Evolutionary conservation across 2,329 filamentous ascomycete genomes (phyloP), one percentile per base, ranked within the genome.

Genomic region (Neocucurbitaria cava): DNA sequence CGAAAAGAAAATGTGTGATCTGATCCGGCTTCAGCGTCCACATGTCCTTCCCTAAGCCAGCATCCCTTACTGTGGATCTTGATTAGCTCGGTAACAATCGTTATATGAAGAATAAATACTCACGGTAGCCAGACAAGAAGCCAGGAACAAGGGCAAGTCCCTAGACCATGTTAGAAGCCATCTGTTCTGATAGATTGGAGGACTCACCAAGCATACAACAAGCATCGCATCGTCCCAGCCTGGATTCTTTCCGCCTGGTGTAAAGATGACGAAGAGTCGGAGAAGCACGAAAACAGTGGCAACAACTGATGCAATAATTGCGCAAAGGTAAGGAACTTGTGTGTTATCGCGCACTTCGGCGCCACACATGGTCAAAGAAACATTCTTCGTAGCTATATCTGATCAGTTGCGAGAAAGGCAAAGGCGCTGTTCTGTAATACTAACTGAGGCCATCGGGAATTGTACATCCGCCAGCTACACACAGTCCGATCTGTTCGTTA

Each of bases 11-110:
- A 1, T 66, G 66, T 18, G 76, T 80, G 39, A 85, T 77, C 23
- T 76, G 65, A 0, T 72, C 57, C 0, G 69, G 59, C 0, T 70
- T 56, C 15, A 85, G 52, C 0, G 80, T 82, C 82, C 82, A 85
- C 20, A 84, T 76, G 46, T 85, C 82, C n/a, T 68, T 75, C 3
- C 82, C 81, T 8, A 84, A 66, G 0, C 82, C 83, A 46, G 64
- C 64, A 3, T 62, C 26, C 0, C 53, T 49, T 49, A 67, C 62
- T 67, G 9, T 76, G 7, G 5, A 28, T 6, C 5, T 35, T 15
- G 11, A 15, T 35, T 35, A 35, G 11, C 7, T 17, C 33, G 33
- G 5, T 35, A 17, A 6, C 11, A 35, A 15, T 35, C 33, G n/a
- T 35, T 35, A 35, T 15, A 35, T 60, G 8, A 74, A 71, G 30